Percentiles rank a stretch among this genome's conserved stretches.
These are phyloP conservation scores for Ogataea pilisensis DNA, from an alignment of 805 yeast genomes.

Conservation along the genomic window DNA sequence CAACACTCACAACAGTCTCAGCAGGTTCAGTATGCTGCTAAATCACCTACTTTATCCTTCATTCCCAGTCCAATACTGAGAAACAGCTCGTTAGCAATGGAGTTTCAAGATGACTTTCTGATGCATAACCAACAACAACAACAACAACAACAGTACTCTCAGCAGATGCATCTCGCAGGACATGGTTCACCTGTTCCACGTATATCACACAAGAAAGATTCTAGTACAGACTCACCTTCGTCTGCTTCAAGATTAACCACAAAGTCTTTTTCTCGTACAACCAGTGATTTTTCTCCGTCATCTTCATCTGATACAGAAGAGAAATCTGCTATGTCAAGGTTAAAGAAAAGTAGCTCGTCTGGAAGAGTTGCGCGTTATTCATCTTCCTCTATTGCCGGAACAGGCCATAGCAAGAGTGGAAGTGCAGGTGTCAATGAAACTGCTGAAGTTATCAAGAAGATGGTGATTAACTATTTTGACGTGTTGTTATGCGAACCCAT, in stretches of 20 bases:
- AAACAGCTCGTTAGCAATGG: conserved; percentile 34
- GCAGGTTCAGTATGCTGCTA: neutral
- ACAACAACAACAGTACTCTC: conserved; percentile 2
- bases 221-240: conserved; percentile 7
- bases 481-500: conserved; percentile 83
- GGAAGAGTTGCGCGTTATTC: conserved; percentile 28
- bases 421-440: conserved; percentile 6
- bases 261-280: conserved; percentile 18
- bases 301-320: conserved; percentile 73
- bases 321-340: conserved; percentile 46
- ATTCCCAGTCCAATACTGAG: conserved; percentile 26
- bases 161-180: conserved; percentile 6
- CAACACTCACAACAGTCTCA: neutral
- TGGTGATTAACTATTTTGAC: conserved; percentile 40
- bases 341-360: conserved; percentile 51
- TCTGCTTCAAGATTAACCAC: conserved; percentile 26
- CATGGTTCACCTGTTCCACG: conserved; percentile 17
- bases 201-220: conserved; percentile 6
- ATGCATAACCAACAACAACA: conserved; percentile 17
- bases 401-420: neutral
- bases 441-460: conserved; percentile 13
- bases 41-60: conserved; percentile 20
- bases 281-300: conserved; percentile 39
- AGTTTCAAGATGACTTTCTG: conserved; percentile 30
- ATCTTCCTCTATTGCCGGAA: conserved; percentile 20